Percentiles rank a stretch among this genome's conserved stretches.
These are phyloP conservation scores for Acanthamoeba healyi DNA, from an alignment of 208 protist genomes.

Conservation along the genomic window DNA sequence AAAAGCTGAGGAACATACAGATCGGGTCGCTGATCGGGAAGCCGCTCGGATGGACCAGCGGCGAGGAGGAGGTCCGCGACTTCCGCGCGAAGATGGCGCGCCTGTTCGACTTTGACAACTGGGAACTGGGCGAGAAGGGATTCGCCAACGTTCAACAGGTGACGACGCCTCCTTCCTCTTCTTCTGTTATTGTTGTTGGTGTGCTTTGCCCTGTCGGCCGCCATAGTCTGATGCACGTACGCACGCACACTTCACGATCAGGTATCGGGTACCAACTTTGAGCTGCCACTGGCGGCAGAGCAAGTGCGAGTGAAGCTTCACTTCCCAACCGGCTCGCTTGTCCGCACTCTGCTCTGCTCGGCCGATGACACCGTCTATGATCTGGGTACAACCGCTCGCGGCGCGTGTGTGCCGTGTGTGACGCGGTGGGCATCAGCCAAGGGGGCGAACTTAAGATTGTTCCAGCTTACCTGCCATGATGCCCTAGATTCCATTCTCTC, in stretches of 20 bases:
- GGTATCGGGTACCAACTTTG: background rate
- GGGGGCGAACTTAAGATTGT: too few species aligned
- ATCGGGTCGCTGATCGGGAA: conserved; percentile 24
- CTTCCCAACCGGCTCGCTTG: background rate
- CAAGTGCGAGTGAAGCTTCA: background rate
- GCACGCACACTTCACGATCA: background rate
- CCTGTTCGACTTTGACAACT: conserved; percentile 24
- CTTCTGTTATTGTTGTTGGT: too few species aligned
- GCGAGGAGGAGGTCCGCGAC: background rate
- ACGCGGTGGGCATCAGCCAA: too few species aligned
- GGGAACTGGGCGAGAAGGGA: background rate
- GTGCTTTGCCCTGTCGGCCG: too few species aligned
- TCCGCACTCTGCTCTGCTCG: background rate
- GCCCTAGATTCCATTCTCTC: too few species aligned
- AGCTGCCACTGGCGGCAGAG: background rate
- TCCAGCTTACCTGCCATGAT: too few species aligned
- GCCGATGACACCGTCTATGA: background rate
- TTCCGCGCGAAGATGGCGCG: conserved; percentile 15
- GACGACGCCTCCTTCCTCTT: too few species aligned
- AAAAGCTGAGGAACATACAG: conserved; percentile 35
- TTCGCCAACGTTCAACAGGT: background rate
- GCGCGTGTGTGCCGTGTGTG: too few species aligned
- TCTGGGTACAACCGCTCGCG: background rate
- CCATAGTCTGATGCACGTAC: too few species aligned
- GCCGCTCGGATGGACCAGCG: conserved; percentile 9